A percentile compares a stretch with the other conserved stretches of the same genome.
Conservation (phyloP, 78 protist genomes). For the Planoprotostelium fungivorum region DNA sequence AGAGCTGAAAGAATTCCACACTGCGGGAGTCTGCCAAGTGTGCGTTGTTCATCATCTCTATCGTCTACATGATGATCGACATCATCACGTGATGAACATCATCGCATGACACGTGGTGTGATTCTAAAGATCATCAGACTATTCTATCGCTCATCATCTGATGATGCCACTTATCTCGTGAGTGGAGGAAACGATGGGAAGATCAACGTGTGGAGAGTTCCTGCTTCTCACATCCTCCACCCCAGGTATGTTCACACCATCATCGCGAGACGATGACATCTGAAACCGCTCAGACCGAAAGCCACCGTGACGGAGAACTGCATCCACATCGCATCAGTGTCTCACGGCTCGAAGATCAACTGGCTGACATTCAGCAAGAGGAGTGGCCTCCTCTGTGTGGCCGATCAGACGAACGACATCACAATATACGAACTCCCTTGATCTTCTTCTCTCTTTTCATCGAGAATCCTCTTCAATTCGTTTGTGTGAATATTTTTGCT, state of each 20-base stretch:
- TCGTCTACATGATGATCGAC: no score
- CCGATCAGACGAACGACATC: background rate
- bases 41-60: background rate
- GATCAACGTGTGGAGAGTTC: background rate
- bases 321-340: background rate
- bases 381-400: background rate
- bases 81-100: background rate
- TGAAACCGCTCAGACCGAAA: background rate
- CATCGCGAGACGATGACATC: background rate
- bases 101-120: background rate
- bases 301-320: background rate
- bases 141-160: background rate
- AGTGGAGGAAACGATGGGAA: background rate
- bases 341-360: background rate
- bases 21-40: conserved; percentile 20
- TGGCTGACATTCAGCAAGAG: background rate
- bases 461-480: no score
- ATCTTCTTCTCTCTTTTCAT: background rate
- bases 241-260: background rate
- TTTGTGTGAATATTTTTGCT: no score
- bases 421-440: background rate
- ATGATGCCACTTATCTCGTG: background rate
- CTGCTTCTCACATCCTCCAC: background rate
- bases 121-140: background rate
- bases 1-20: conserved; percentile 7